These are phyloP conservation scores for Carex myosuroides DNA, from an alignment of 176 grass and related monocot species.

Conservation along the genomic window DNA sequence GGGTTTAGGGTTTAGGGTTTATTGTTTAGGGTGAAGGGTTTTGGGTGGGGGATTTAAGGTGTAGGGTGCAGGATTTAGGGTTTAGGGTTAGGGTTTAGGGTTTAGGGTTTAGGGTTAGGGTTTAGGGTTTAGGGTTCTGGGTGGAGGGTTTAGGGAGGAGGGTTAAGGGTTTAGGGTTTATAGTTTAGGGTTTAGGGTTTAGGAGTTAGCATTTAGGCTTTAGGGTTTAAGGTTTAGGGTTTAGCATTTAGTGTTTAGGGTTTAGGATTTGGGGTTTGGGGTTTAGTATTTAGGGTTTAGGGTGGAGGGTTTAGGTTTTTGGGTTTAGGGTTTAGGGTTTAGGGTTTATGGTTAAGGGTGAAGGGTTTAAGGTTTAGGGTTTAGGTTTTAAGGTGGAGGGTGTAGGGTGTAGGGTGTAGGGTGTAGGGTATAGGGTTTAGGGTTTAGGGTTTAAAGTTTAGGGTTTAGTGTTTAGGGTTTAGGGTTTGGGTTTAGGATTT, in stretches of 20 bases:
- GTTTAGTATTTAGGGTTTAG: not conserved
- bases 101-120: no score
- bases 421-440: constrained; percentile 1
- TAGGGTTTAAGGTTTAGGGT: not conserved
- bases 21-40: no score
- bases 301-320: no score
- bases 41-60: no score
- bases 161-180: not conserved
- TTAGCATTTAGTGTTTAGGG: not conserved
- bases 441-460: not conserved
- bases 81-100: no score
- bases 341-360: not conserved
- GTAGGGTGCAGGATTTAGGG: no score
- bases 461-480: not conserved
- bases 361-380: not conserved
- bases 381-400: no score
- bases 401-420: no score
- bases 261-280: not conserved
- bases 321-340: no score
- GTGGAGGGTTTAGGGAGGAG: no score
- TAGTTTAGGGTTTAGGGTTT: not conserved
- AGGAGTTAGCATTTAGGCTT: no score
- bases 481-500: constrained; percentile 5
- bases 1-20: not conserved
- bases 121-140: no score